These are phyloP conservation scores for Hymenotorrendiella dingleyae DNA, from an alignment of 2,329 filamentous ascomycete genomes.

Conservation along the genomic window DNA sequence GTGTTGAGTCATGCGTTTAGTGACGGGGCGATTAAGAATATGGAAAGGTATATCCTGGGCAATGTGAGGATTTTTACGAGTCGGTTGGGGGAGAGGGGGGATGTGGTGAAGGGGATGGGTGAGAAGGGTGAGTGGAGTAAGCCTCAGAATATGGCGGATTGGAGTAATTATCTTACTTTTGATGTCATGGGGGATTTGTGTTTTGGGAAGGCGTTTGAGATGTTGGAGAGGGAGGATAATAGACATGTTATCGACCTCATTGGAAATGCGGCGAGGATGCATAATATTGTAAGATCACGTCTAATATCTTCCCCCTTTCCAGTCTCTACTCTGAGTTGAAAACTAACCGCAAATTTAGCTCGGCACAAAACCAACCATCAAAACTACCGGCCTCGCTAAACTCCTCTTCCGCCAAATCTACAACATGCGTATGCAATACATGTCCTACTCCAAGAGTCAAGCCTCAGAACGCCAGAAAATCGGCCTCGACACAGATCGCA, in stretches of 20 bases:
- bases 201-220: constrained; percentile 45
- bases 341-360: constrained; percentile 15
- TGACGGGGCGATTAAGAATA: constrained; percentile 26
- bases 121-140: constrained; percentile 41
- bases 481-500: constrained; percentile 50
- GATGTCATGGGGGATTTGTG: constrained; percentile 46
- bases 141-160: constrained; percentile 53
- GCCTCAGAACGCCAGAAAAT: constrained; percentile 60
- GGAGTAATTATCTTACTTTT: constrained; percentile 38
- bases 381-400: constrained; percentile 60
- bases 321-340: background rate
- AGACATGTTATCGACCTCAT: constrained; percentile 63
- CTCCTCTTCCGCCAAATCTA: constrained; percentile 63
- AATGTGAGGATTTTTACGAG: constrained; percentile 53
- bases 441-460: constrained; percentile 64
- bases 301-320: background rate
- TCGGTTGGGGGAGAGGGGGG: constrained; percentile 34
- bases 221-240: constrained; percentile 46
- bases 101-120: constrained; percentile 43
- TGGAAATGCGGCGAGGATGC: constrained; percentile 60
- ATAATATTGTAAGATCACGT: constrained; percentile 50
- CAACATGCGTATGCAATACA: constrained; percentile 61
- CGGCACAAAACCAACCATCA: constrained; percentile 64
- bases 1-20: constrained; percentile 61
- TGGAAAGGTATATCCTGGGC: constrained; percentile 28